A percentile compares a stretch with the other conserved stretches of the same genome.
phyloP scores from a whole-genome alignment of 306 rosid genomes.

The Hylodesmum podocarpum region DNA sequence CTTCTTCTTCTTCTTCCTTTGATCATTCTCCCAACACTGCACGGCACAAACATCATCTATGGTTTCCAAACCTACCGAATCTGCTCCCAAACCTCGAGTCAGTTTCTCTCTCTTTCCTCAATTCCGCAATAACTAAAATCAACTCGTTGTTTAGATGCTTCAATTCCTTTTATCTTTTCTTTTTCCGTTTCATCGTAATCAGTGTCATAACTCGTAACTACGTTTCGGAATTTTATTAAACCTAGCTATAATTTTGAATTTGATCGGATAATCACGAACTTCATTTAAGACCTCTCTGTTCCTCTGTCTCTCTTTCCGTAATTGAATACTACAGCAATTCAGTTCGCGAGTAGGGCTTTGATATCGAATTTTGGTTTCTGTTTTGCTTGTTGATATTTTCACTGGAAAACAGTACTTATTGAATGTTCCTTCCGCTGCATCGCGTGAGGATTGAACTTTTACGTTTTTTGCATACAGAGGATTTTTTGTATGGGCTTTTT shows the following conservation, averaged over 20 bases:
- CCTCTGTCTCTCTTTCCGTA: constrained; percentile 7
- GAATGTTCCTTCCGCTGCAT: neutral
- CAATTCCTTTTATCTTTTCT: neutral
- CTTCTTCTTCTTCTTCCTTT: neutral
- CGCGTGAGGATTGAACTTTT: constrained; percentile 28
- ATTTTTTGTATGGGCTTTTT: neutral
- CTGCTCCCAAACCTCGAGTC: constrained; percentile 49
- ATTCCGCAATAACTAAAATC: neutral
- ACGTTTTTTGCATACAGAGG: neutral
- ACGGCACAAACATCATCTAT: constrained; percentile 40
- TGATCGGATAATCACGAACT: constrained; percentile 3
- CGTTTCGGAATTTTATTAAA: constrained; percentile 8
- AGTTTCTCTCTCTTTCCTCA: constrained; percentile 38
- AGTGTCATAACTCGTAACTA: constrained; percentile 10
- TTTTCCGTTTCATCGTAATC: constrained; percentile 15
- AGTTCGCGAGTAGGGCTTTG: constrained; percentile 30
- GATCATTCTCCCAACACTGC: neutral
- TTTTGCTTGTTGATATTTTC: neutral
- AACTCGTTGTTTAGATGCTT: constrained; percentile 2
- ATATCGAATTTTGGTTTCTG: neutral
- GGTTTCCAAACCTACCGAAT: constrained; percentile 65
- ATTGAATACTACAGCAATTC: neutral
- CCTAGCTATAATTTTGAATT: neutral
- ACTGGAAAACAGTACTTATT: neutral
- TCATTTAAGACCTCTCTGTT: constrained; percentile 14